Evolutionary conservation across 768 basidiomycete species (phyloP).

Genomic region (Tylopilus subfusipes): DNA sequence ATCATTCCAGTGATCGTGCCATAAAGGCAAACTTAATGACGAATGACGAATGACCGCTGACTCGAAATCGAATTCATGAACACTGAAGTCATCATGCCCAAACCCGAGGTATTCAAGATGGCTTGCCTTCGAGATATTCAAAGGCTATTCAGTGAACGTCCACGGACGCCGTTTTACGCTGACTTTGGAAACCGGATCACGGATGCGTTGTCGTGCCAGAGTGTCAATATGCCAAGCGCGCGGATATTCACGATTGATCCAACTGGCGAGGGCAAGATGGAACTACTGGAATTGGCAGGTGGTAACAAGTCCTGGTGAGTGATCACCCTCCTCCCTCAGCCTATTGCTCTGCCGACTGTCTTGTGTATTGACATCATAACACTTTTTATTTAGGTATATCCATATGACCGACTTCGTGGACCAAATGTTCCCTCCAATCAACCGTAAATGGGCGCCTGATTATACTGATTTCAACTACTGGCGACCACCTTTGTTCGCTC

Average conservation of each 20-base stretch:
- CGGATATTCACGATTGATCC: conserved; percentile 98
- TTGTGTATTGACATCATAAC: not conserved
- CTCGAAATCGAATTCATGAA: not conserved
- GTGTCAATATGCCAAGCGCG: conserved; percentile 92
- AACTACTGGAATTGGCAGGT: conserved; percentile 92
- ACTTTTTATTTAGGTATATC: conserved; percentile 66
- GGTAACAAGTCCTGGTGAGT: conserved; percentile 93
- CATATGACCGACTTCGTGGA: conserved; percentile 99
- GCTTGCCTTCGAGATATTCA: conserved; percentile 95
- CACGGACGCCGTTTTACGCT: conserved; percentile 84
- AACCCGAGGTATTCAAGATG: conserved; percentile 99
- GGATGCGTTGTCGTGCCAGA: conserved; percentile 96
- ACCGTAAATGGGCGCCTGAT: conserved; percentile 83
- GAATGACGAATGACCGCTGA: not conserved
- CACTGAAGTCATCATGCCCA: conserved; percentile 98
- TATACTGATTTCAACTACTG: conserved; percentile 98
- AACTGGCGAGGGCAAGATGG: conserved; percentile 92
- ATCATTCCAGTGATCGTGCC: not conserved
- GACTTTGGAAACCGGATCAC: conserved; percentile 99
- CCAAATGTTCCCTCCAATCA: conserved; percentile 97
- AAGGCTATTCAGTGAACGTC: conserved; percentile 73
- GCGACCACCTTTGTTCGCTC: conserved; percentile 73
- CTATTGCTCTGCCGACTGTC: not conserved
- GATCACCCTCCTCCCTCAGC: not conserved
- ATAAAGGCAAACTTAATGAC: not conserved